Conservation (phyloP, 257 asterid species). For the Forsythia suspensa region DNA sequence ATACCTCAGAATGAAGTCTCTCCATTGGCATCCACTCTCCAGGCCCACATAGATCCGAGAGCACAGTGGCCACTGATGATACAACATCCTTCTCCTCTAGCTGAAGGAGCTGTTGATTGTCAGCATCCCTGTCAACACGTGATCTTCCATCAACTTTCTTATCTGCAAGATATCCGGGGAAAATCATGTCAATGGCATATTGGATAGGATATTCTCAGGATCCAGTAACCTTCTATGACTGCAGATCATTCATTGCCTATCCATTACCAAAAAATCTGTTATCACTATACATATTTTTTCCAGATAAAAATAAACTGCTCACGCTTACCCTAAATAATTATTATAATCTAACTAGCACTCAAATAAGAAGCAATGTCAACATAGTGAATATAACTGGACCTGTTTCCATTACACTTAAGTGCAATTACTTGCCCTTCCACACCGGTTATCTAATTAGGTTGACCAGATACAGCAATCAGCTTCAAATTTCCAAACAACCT, state of each 20-base stretch:
- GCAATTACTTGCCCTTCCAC: neutral
- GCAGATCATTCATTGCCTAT: neutral
- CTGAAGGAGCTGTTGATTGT: slow-evolving; percentile 79
- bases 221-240: neutral
- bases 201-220: slow-evolving; percentile 1
- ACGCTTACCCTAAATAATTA: neutral
- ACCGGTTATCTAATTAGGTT: neutral
- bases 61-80: slow-evolving; percentile 83
- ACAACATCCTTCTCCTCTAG: slow-evolving; percentile 91
- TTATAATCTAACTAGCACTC: too few species aligned
- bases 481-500: neutral
- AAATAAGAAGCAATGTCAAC: neutral
- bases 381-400: neutral
- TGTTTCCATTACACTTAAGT: neutral
- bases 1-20: slow-evolving; percentile 85
- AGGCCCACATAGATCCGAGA: slow-evolving; percentile 93
- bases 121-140: slow-evolving; percentile 75
- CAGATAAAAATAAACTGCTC: neutral
- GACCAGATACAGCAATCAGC: neutral
- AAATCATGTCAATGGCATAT: slow-evolving; percentile 5
- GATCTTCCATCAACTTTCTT: slow-evolving; percentile 74
- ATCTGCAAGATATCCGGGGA: slow-evolving; percentile 48
- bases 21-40: slow-evolving; percentile 99
- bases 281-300: neutral
- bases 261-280: neutral